phyloP scores from a whole-genome alignment of 2,329 filamentous ascomycete species.

The Curvularia spicifera region DNA sequence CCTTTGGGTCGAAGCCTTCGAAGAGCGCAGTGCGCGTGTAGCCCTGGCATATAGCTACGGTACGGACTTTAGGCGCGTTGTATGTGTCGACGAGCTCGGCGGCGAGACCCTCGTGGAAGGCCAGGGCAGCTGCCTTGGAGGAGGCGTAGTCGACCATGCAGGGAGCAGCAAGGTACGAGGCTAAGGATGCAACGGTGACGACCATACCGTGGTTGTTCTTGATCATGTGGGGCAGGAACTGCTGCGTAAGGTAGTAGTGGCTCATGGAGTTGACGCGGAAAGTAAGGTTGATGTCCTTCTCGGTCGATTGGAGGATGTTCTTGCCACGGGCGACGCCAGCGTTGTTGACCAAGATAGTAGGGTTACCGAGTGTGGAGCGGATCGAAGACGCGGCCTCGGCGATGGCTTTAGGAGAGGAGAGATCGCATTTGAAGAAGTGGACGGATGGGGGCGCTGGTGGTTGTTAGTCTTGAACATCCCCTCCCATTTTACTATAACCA shows the following conservation, averaged over 20 bases:
- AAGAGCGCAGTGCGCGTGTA: slow-evolving; percentile 69
- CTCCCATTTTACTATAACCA: background rate
- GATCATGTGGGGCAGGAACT: slow-evolving; percentile 72
- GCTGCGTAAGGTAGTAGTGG: slow-evolving; percentile 70
- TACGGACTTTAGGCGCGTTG: slow-evolving; percentile 68
- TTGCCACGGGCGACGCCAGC: slow-evolving; percentile 69
- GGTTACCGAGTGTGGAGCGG: slow-evolving; percentile 64
- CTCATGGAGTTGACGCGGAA: slow-evolving; percentile 74
- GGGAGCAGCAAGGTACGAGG: slow-evolving; percentile 66
- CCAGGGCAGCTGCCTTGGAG: slow-evolving; percentile 69
- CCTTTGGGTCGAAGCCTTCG: slow-evolving; percentile 60
- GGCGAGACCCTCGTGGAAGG: slow-evolving; percentile 69
- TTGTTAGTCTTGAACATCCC: slow-evolving; percentile 12
- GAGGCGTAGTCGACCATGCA: slow-evolving; percentile 71
- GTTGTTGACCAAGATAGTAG: slow-evolving; percentile 76
- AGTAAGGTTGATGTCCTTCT: slow-evolving; percentile 67
- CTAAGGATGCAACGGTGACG: slow-evolving; percentile 71
- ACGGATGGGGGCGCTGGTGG: slow-evolving; percentile 59
- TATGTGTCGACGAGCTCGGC: slow-evolving; percentile 59
- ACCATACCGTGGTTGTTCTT: slow-evolving; percentile 72
- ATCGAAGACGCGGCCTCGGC: slow-evolving; percentile 60
- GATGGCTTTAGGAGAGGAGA: slow-evolving; percentile 65
- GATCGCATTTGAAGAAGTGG: slow-evolving; percentile 73
- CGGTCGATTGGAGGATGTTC: slow-evolving; percentile 64
- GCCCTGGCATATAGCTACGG: slow-evolving; percentile 69